Conservation (phyloP, 2,329 filamentous ascomycete species). For the Fonsecaea erecta region DNA sequence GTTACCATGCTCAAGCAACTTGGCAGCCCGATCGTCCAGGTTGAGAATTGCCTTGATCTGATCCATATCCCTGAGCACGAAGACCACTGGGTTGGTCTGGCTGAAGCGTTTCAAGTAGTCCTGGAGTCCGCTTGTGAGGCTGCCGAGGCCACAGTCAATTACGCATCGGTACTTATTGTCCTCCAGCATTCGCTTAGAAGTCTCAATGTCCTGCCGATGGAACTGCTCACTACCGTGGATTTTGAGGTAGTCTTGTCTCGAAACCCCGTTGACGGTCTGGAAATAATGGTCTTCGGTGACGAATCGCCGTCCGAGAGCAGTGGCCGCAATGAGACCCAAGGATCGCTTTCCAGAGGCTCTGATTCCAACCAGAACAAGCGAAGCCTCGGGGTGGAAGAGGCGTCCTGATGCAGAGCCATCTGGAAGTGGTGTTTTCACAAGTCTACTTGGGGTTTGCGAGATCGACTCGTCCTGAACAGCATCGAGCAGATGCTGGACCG, state of each 20-base stretch:
- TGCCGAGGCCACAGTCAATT: constrained; percentile 51
- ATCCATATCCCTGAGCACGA: constrained; percentile 49
- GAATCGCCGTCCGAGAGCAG: constrained; percentile 49
- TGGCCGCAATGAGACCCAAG: constrained; percentile 50
- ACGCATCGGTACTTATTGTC: constrained; percentile 49
- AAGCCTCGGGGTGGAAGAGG: constrained; percentile 46
- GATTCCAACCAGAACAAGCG: constrained; percentile 50
- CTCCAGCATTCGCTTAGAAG: constrained; percentile 50
- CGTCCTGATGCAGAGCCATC: constrained; percentile 9
- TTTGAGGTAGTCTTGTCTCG: constrained; percentile 50
- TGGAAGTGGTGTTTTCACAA: not conserved
- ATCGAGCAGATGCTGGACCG: not conserved
- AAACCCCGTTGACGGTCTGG: constrained; percentile 47
- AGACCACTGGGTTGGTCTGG: constrained; percentile 48
- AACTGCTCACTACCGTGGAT: constrained; percentile 49
- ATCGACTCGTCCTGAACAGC: constrained; percentile 1
- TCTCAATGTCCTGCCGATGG: constrained; percentile 49
- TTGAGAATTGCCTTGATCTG: constrained; percentile 49
- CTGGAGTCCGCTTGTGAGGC: constrained; percentile 49
- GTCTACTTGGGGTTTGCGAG: constrained; percentile 6
- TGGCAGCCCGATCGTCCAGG: constrained; percentile 50
- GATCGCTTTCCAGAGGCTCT: constrained; percentile 52
- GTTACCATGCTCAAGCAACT: constrained; percentile 51
- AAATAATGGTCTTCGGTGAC: constrained; percentile 53
- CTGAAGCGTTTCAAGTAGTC: constrained; percentile 47